Evolutionary conservation across 2,329 filamentous ascomycete genomes (phyloP).

Genomic region (Clonostachys rhizophaga): DNA sequence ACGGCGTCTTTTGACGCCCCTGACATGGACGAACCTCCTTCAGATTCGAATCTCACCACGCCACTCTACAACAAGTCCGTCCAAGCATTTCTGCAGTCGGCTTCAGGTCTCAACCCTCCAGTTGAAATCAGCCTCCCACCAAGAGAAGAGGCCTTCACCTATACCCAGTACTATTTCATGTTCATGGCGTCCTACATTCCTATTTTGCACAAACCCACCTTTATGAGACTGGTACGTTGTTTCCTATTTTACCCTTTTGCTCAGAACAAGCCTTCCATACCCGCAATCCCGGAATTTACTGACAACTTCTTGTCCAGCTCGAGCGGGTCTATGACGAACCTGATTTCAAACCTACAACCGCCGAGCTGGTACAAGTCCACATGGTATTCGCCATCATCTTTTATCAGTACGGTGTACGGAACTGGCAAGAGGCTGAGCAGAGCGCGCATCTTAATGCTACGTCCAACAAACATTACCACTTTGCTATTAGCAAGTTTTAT

Average conservation of each 20-base stretch:
- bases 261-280: neutral
- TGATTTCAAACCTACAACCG: slow-evolving; percentile 52
- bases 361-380: slow-evolving; percentile 68
- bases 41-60: slow-evolving; percentile 27
- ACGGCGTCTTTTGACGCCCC: slow-evolving; percentile 65
- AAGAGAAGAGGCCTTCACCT: slow-evolving; percentile 60
- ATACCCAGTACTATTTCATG: slow-evolving; percentile 71
- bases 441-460: slow-evolving; percentile 53
- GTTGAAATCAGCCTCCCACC: slow-evolving; percentile 57
- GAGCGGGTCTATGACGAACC: slow-evolving; percentile 66
- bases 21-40: slow-evolving; percentile 55
- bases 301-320: slow-evolving; percentile 34
- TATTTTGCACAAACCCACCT: slow-evolving; percentile 71
- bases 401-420: slow-evolving; percentile 72
- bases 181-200: slow-evolving; percentile 70
- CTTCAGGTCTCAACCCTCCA: slow-evolving; percentile 54
- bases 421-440: slow-evolving; percentile 50
- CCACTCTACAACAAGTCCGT: slow-evolving; percentile 68
- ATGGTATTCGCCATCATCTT: slow-evolving; percentile 77
- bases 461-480: slow-evolving; percentile 77
- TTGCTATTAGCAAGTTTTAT: slow-evolving; percentile 63
- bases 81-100: slow-evolving; percentile 62
- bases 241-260: neutral
- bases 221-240: slow-evolving; percentile 58
- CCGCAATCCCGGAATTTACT: neutral